Percentiles rank a stretch among this genome's conserved stretches.
Evolutionary conservation across 352 stramenopile species (phyloP).

Genomic region (Globisporangium takayamanum): DNA sequence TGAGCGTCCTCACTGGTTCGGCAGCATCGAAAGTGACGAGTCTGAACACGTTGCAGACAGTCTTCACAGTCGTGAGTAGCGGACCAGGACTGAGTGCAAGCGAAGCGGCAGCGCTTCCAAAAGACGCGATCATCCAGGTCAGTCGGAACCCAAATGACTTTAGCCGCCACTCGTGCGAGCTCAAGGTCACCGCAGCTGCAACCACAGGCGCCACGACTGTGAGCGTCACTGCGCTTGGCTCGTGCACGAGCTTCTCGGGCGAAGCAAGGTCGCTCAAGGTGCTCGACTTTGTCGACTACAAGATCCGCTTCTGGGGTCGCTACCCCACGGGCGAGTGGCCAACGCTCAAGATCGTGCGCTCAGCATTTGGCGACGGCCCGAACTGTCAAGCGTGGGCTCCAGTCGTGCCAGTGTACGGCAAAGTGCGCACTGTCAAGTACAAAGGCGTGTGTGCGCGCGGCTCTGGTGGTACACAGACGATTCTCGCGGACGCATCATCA

Average conservation of each 20-base stretch:
- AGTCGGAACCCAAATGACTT: conserved; percentile 71
- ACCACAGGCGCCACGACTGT: conserved; percentile 17
- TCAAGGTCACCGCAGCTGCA: conserved; percentile 23
- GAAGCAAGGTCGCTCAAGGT: conserved; percentile 48
- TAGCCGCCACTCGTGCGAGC: conserved; percentile 53
- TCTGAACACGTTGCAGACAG: conserved; percentile 19
- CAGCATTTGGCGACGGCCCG: conserved; percentile 25
- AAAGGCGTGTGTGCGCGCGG: conserved; percentile 50
- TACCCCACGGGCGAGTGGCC: conserved; percentile 72
- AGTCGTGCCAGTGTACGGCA: conserved; percentile 31
- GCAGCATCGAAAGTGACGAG: conserved; percentile 31
- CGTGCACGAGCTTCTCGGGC: conserved; percentile 34
- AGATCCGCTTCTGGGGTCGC: conserved; percentile 58
- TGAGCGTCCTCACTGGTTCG: conserved; percentile 39
- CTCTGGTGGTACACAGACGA: conserved; percentile 50
- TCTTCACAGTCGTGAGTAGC: conserved; percentile 31
- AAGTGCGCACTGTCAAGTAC: conserved; percentile 63
- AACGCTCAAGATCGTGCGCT: conserved; percentile 45
- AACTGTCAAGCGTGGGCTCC: conserved; percentile 25
- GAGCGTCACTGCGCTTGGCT: conserved; percentile 20
- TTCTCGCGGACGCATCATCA: conserved; percentile 65
- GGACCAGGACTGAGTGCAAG: conserved; percentile 23
- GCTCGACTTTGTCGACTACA: conserved; percentile 66
- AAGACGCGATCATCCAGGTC: conserved; percentile 52
- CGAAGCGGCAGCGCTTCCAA: conserved; percentile 24